phyloP scores from a whole-genome alignment of 352 stramenopile genomes.

The Globisporangium spinosum region DNA sequence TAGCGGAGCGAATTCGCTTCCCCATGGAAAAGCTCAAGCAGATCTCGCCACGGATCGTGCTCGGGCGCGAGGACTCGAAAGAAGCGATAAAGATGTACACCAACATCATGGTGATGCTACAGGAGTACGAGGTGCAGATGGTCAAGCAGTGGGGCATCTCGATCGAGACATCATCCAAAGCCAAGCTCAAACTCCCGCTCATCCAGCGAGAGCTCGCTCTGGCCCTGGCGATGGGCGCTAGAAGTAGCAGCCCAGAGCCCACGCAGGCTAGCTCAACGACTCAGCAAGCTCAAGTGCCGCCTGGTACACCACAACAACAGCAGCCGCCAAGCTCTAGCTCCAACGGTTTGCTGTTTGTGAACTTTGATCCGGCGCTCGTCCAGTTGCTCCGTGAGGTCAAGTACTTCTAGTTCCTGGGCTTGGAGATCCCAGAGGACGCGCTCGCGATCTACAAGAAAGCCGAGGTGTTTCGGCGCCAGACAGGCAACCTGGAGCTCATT shows the following conservation, averaged over 20 bases:
- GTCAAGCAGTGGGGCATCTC: slow-evolving; percentile 78
- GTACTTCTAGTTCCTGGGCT: slow-evolving; percentile 89
- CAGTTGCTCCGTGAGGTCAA: slow-evolving; percentile 92
- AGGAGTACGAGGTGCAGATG: slow-evolving; percentile 81
- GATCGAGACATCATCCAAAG: slow-evolving; percentile 77
- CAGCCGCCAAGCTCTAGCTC: slow-evolving; percentile 12
- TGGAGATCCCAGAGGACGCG: slow-evolving; percentile 87
- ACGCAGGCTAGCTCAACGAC: not conserved
- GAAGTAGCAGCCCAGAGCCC: not conserved
- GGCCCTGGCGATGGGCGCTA: not conserved
- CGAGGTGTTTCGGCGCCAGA: slow-evolving; percentile 91
- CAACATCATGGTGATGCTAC: slow-evolving; percentile 77
- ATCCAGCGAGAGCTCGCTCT: slow-evolving; percentile 48
- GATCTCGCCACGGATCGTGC: slow-evolving; percentile 70
- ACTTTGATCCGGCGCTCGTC: slow-evolving; percentile 90
- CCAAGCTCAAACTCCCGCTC: slow-evolving; percentile 86
- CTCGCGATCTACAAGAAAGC: slow-evolving; percentile 90
- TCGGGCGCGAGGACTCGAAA: slow-evolving; percentile 88
- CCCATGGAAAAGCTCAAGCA: slow-evolving; percentile 87
- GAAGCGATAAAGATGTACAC: slow-evolving; percentile 90
- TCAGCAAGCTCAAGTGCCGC: not conserved
- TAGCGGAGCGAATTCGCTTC: slow-evolving; percentile 84
- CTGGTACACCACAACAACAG: slow-evolving; percentile 3
- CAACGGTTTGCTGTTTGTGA: slow-evolving; percentile 65
- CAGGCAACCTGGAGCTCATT: slow-evolving; percentile 90